Evolutionary conservation across 2,329 filamentous ascomycete species (phyloP), one percentile per base, ranked within the genome.

Genomic region (Zopfia rhizophila): DNA sequence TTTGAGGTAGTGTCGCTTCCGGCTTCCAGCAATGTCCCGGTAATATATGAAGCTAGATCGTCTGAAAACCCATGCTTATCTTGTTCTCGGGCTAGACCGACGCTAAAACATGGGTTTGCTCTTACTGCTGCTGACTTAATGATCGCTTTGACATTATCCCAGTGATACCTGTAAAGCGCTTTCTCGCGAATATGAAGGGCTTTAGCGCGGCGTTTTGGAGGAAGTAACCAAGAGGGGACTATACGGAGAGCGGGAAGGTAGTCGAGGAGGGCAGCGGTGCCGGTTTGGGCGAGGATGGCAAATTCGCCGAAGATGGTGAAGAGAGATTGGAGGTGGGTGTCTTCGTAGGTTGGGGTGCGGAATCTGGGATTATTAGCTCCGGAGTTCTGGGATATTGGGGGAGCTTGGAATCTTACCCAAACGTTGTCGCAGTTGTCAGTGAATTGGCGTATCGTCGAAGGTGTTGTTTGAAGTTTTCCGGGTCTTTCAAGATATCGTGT

Each of bases 351-450:
- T 0, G 69, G 59, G 1, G 72, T 72, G 7, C 77, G 72, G 55
- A 48, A 63, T 23, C 51, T 35, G 13, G 7, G 10, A 3, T 5
- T 11, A n/a, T 14, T 7, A 25, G 7, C 58, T 50, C 7, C 58
- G 23, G 16, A 55, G 22, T 19, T 31, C 10, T 32, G 27, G 11
- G 3, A 23, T 7, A 16, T 25, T 14, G 8, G 16, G 45, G 17
- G 42, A 46, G 50, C 12, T 53, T 57, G 7, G 51, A n/a, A n/a
- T n/a, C 53, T 51, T 72, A 79, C 5, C 77, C 79, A 41, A 78
- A 82, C 0, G 78, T 66, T 70, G 82, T 80, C 3, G 74, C 73
- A 0, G 78, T 80, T 0, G 75, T 77, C 7, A 82, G 53, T 1
- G 78, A 76, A 35, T 74, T 77, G 2, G 76, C 73, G 48, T 79